Evolutionary conservation across 106 monocot genomes (phyloP), one percentile per base, ranked within the genome.

Genomic region (Acorus calamus): DNA sequence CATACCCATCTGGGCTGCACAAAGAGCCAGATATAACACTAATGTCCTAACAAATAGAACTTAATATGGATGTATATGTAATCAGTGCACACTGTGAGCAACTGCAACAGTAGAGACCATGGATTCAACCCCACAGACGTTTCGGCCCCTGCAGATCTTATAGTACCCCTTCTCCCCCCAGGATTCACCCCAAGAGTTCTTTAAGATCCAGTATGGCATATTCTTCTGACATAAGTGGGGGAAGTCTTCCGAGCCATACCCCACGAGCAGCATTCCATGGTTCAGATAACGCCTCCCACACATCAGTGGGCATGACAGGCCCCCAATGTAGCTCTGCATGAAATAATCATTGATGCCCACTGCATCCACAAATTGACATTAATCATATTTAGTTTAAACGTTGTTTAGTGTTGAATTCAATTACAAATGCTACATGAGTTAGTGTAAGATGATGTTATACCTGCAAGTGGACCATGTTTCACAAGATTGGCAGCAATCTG

Each of bases 401-500:
- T 44, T 41, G 6, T 4, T 5, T 43, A 46, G 42, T 3, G 45
- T 7, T 2, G 0, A 47, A 47, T 56, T 56, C 44, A 41, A 10
- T 53, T 44, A 46, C 5, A 14, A 67, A 47, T 46, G 6, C 2
- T 14, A 41, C 13, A 45, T 8, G 2, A 2, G 43, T 2, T n/a
- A 44, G 11, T n/a, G n/a, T 10, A 4, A 12, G 44, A 62, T 41
- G 55, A 3, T 54, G 14, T 49, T 59, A 12, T 78, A 93, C 92
- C 71, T 73, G 92, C 92, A 69, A 93, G 92, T 62, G 92, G 92
- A 10, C 92, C 92, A 56, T 88, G 69, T 47, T 85, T 85, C 53
- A 93, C 85, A 74, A 93, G 92, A 72, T 93, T 93, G 3, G 92
- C 92, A 64, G 88, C 85, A 67, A 93, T 88, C 51, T 93, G 92